Evolutionary conservation across 441 rosid species (phyloP), one percentile per base, ranked within the genome.

Genomic region (Gossypium schwendimanii): DNA sequence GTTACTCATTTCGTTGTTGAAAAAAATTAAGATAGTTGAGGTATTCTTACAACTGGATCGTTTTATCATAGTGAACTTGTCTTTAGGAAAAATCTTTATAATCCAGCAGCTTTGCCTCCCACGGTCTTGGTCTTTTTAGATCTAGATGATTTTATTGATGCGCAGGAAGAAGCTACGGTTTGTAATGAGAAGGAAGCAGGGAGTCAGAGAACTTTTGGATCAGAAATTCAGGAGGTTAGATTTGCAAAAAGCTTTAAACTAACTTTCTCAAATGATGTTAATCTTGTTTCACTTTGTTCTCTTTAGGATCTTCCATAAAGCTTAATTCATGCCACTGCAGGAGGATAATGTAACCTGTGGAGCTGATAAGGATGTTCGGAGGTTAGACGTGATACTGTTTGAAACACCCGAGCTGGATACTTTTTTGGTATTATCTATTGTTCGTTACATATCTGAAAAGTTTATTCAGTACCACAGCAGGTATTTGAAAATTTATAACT

Each of bases 331-430:
- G 72, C 49, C 59, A 52, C 63, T 65, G 84, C 88, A 89, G 96
- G 81, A 81, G 55, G 80, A 75, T 50, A 62, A 77, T 14, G 80
- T 76, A 73, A 65, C 54, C 63, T 65, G 36, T 24, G 59, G 31
- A 47, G 82, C 76, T 77, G 81, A 81, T 21, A 81, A 84, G 78
- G 73, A 65, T 21, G 23, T 31, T 39, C 58, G 61, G 12, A 73
- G 71, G 62, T 23, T 74, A 57, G 84, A 81, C 52, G 59, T 77
- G 62, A 73, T 90, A 55, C 79, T 76, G 44, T 85, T 91, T 23
- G 97, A 95, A 81, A 82, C 83, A 23, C 98, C 91, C 0, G 92
- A 89, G 88, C 73, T 83, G 69, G 82, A 77, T 69, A 62, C 57
- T 23, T 84, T 80, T 50, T 71, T 73, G 99, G 97, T 91, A 85